Evolutionary conservation across 306 rosid species (phyloP).

Genomic region (Medicago ruthenica): DNA sequence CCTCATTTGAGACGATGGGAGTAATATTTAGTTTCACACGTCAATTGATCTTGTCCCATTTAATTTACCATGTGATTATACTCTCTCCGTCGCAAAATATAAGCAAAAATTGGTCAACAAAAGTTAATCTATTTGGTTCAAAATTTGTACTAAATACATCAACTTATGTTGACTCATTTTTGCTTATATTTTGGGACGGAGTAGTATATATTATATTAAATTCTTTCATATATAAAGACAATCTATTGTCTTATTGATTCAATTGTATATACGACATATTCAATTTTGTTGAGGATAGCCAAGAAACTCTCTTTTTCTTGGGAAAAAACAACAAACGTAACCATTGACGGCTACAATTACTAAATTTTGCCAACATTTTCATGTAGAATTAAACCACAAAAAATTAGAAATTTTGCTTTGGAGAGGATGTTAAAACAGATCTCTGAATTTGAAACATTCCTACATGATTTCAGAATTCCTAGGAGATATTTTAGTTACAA

Average conservation of each 20-base stretch:
- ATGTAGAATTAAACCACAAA: neutral
- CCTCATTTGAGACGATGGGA: too few species aligned
- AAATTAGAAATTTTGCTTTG: neutral
- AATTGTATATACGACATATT: neutral
- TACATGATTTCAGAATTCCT: conserved; percentile 1
- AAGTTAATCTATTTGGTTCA: too few species aligned
- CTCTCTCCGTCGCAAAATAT: too few species aligned
- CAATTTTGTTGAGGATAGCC: conserved; percentile 7
- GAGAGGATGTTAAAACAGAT: neutral
- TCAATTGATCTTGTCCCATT: too few species aligned
- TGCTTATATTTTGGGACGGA: too few species aligned
- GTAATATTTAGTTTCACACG: too few species aligned
- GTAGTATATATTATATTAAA: neutral
- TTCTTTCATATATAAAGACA: neutral
- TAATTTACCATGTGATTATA: neutral
- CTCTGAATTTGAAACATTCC: conserved; percentile 1
- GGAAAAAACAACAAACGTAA: neutral
- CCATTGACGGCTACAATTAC: neutral
- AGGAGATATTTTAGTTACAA: conserved; percentile 5
- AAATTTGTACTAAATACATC: too few species aligned
- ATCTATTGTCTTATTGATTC: neutral
- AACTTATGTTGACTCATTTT: too few species aligned
- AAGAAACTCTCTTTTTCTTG: neutral
- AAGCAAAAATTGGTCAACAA: too few species aligned
- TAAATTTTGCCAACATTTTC: neutral